Base-by-base conservation (phyloP, 2,329 filamentous ascomycete species). In the Fusarium sp. region DNA sequence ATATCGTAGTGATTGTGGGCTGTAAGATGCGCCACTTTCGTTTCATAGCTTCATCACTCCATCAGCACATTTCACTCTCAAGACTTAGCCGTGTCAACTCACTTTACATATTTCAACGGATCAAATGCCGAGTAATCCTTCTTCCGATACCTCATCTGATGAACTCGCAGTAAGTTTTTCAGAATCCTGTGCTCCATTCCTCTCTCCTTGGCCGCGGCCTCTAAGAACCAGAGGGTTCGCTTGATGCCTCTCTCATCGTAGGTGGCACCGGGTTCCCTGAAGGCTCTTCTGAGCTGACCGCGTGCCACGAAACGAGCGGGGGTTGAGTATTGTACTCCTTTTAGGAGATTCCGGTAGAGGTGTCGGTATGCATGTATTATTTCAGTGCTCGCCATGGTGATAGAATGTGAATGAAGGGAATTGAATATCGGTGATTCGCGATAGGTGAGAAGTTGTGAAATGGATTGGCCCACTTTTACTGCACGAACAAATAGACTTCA, bases 101-200 rank as follows among this genome's bases (percentile, higher is more conserved):
- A 77, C 77, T 60, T 60, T 28, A 60, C 63, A 66, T 71, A 71
- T 39, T 62, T 73, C 52, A 75, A 58, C 12, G 51, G 51, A 53
- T 61, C 50, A 30, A 30, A n/a, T 3, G 49, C n/a, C 67, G 62
- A 54, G 37, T 39, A 65, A 25, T 43, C 25, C 30, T 21, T 54
- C 37, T 66, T 65, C 14, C 30, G 54, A 31, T 41, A 65, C 53
- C 74, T 67, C 46, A 61, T 57, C 49, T 65, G 34, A 65, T 73
- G 74, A 31, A 78, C 72, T 51, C 74, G 61, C 76, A 93, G 73
- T 49, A 95, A 77, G 69, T 91, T 94, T 79, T 89, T 91, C 58
- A 95, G 75, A 11, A 96, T 86, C 58, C 80, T 85, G 77, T 94
- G 91, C 82, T 95, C 93, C 31, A 93, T 71, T 0, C 91, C 92